Evolutionary conservation across 75 land plant species (phyloP), one percentile per base, ranked within the genome.

Genomic region (Selaginella tamariscina): DNA sequence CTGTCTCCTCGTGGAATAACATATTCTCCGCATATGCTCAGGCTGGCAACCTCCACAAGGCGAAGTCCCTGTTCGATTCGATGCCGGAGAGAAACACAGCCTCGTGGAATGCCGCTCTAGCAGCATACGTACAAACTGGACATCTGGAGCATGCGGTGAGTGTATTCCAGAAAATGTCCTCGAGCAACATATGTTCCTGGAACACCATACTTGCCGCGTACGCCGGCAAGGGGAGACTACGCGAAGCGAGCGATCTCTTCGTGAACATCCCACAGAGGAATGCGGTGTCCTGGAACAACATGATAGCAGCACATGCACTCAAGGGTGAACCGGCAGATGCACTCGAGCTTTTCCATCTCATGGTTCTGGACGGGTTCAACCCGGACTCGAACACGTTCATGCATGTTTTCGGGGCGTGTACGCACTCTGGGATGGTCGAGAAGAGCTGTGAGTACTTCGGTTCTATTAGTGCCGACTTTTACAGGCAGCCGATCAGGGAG

Each of bases 211-310:
- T 59, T 5, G 23, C 62, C 8, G 62, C 62, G 11, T 39, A 5
- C 15, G 49, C 49, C 5, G 11, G 15, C 49, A 39, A 39, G 49
- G 62, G 65, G 9, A 23, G 24, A 21, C 70, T 69, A 21, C n/a
- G 20, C 13, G 60, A 69, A 1, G 70, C 70, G 55, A 2, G 30
- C 1, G 28, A 28, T n/a, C 29, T 69, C 2, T 69, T 69, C 55
- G 31, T 54, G 1, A 55, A 24, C 1, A 69, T 54, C 2, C 77
- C 77, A 33, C 49, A 27, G 0, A 73, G 68, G 1, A 79, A 74
- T 72, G 74, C 71, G 27, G 76, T 78, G 23, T 82, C 84, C 15
- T 82, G 84, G 84, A 81, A 75, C 0, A 75, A 78, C 9, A 70
- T 82, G 73, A 55, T 82, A 30, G 32, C 56, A 68, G 84, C 75